Evolutionary conservation across 2,329 filamentous ascomycete genomes (phyloP), one percentile per base, ranked within the genome.

Genomic region (Stagonosporopsis rhizophila): DNA sequence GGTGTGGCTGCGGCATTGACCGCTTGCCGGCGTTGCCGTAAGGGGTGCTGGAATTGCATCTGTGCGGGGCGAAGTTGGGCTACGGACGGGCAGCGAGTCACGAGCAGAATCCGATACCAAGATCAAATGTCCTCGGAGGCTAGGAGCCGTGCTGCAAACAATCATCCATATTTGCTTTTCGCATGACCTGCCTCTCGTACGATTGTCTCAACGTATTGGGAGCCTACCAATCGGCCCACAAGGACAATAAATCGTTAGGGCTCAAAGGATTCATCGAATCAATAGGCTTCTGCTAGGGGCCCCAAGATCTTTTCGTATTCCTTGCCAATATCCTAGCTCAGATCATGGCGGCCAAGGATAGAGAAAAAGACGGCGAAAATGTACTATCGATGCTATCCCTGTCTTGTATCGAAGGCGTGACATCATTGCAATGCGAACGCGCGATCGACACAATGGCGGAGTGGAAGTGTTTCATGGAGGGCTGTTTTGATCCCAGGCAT

Each of bases 1-100:
- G 76, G 66, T 62, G 34, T 71, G 65, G 69, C 30, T 52, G 30
- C 35, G 41, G 53, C 66, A 64, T 38, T 64, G 52, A 61, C 55
- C 49, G n/a, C 9, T 17, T 48, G 12, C 17, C 30, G 38, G 30
- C 42, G 22, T 27, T 14, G 20, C 20, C 40, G 39, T 38, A 6
- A 19, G 20, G 45, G 12, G 27, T 30, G 32, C 8, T 22, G 20
- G 25, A 28, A 32, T 40, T 44, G 15, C 17, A 42, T 30, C 40
- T 35, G 23, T 25, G 34, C 19, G 41, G 23, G 37, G 42, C 22
- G 37, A 38, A 44, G 11, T 27, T 20, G 34, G 35, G 23, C 12
- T 22, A 44, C n/a, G 17, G 22, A 40, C 20, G 19, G 30, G 17
- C 22, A 37, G 20, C 23, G 44, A 51, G 45, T 44, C 47, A 39